Conservation (phyloP, 441 rosid species). For the Metrosideros polymorpha region DNA sequence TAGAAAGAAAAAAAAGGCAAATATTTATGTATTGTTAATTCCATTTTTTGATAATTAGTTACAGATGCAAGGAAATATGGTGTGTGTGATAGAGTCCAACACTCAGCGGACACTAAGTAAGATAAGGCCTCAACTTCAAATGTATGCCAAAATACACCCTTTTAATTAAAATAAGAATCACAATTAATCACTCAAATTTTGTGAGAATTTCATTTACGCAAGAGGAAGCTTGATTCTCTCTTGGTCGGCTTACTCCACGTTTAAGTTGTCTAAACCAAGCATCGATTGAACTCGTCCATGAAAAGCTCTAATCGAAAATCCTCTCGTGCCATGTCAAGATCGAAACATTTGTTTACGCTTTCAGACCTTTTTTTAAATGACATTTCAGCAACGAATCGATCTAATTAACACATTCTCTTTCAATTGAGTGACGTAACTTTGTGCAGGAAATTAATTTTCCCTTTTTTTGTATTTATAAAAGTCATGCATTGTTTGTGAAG, state of each 20-base stretch:
- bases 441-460: background rate
- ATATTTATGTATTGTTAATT: background rate
- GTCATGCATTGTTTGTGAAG: background rate
- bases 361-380: background rate
- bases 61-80: too few relatives aligned
- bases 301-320: background rate
- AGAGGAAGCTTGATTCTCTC: background rate
- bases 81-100: background rate
- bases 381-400: background rate
- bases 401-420: background rate
- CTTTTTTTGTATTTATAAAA: background rate
- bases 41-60: too few relatives aligned
- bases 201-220: background rate
- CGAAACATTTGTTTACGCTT: background rate
- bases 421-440: fast-evolving
- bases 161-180: background rate
- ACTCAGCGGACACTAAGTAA: background rate
- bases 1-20: background rate
- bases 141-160: background rate
- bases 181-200: background rate
- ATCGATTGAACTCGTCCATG: background rate
- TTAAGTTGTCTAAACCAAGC: background rate
- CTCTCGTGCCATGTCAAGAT: fast-evolving
- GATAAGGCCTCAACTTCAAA: background rate
- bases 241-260: too few relatives aligned